These are phyloP conservation scores for Coemansia sp. DNA, from an alignment of 192 early-diverging fungal species.

Conservation along the genomic window DNA sequence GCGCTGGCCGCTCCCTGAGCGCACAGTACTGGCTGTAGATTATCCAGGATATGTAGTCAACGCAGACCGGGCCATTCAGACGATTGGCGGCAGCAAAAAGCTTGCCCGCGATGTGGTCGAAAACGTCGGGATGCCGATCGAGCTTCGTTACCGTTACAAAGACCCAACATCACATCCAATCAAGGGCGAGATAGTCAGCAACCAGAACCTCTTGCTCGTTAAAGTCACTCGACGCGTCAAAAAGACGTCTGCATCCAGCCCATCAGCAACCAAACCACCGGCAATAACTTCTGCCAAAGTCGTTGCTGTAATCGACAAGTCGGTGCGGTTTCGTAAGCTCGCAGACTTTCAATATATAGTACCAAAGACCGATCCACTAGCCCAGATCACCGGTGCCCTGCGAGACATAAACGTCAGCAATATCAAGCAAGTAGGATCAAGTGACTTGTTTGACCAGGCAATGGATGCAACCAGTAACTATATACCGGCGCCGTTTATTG, in stretches of 20 bases:
- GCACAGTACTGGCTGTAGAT: slow-evolving; percentile 38
- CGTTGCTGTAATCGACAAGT: slow-evolving; percentile 42
- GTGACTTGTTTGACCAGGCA: slow-evolving; percentile 16
- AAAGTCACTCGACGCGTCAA: slow-evolving; percentile 45
- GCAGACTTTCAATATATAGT: slow-evolving; percentile 45
- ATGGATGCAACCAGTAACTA: slow-evolving; percentile 5
- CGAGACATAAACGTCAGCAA: slow-evolving; percentile 24
- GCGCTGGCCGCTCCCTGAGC: slow-evolving; percentile 25
- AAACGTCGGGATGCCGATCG: slow-evolving; percentile 32
- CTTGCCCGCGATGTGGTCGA: slow-evolving; percentile 25
- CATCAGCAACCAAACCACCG: not conserved
- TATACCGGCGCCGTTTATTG: slow-evolving; percentile 50
- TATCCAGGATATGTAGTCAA: slow-evolving; percentile 50
- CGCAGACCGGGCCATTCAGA: slow-evolving; percentile 30
- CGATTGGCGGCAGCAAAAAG: slow-evolving; percentile 45
- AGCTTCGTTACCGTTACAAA: slow-evolving; percentile 50
- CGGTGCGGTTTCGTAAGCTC: slow-evolving; percentile 48
- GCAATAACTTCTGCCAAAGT: slow-evolving; percentile 14
- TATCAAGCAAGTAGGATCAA: slow-evolving; percentile 22
- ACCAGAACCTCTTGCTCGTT: slow-evolving; percentile 35
- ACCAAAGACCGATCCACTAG: slow-evolving; percentile 27
- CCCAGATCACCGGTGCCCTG: slow-evolving; percentile 4
- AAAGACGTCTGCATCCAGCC: slow-evolving; percentile 7
- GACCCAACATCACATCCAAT: slow-evolving; percentile 52
- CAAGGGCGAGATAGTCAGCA: slow-evolving; percentile 37